phyloP scores from a whole-genome alignment of 495 filamentous ascomycete genomes.

The Penicillium lividum region DNA sequence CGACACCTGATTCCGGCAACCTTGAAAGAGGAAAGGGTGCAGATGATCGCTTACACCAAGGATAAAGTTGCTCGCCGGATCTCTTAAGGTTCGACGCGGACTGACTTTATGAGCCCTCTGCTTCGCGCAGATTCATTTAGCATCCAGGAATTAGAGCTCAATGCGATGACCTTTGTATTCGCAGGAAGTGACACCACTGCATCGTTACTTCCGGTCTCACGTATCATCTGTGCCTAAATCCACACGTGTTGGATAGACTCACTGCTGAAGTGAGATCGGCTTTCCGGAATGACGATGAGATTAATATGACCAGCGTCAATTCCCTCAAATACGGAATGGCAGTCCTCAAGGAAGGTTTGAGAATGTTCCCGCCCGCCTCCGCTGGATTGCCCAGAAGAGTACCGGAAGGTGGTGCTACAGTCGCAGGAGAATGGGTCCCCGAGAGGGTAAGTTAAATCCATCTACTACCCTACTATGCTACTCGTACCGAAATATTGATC shows the following conservation, averaged over 20 bases:
- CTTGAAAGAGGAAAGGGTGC: too few relatives aligned
- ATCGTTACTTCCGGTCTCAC: conserved; percentile 52
- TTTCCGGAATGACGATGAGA: conserved; percentile 51
- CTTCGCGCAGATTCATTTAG: neutral
- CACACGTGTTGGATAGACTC: conserved; percentile 40
- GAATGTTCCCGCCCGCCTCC: conserved; percentile 57
- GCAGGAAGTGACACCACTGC: conserved; percentile 62
- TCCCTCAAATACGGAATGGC: too few relatives aligned
- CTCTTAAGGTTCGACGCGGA: too few relatives aligned
- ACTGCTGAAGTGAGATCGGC: conserved; percentile 45
- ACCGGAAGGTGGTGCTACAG: conserved; percentile 41
- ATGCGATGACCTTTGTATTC: conserved; percentile 38
- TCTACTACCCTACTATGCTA: neutral
- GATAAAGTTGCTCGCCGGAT: too few relatives aligned
- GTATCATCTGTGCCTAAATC: conserved; percentile 50
- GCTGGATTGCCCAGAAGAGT: conserved; percentile 40
- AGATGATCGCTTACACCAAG: too few relatives aligned
- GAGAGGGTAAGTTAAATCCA: conserved; percentile 10
- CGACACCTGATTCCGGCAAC: too few relatives aligned
- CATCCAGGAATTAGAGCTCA: conserved; percentile 11
- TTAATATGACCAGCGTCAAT: conserved; percentile 31
- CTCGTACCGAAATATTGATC: neutral
- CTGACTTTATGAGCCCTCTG: too few relatives aligned
- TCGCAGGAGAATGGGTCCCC: conserved; percentile 45
- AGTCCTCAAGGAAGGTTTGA: conserved; percentile 51